phyloP scores from a whole-genome alignment of 495 filamentous ascomycete species.

The Chlorociboria aeruginascens region DNA sequence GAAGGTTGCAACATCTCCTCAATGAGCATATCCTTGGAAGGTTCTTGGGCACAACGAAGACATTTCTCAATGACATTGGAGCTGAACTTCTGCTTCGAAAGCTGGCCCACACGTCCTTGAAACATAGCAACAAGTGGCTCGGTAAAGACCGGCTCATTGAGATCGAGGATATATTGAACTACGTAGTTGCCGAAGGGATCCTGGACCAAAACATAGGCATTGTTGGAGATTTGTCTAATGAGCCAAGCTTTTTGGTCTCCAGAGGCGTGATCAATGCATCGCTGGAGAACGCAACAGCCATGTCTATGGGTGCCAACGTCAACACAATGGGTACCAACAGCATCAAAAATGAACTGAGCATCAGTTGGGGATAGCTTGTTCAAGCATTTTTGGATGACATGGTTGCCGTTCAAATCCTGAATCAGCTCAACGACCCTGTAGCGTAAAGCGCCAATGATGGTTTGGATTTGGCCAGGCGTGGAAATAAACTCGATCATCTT shows the following conservation, averaged over 20 bases:
- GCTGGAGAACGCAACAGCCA: conserved; percentile 94
- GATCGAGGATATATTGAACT: conserved; percentile 93
- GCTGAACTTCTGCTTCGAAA: conserved; percentile 98
- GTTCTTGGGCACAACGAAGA: conserved; percentile 61
- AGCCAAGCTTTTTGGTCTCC: conserved; percentile 79
- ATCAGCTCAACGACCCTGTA: conserved; percentile 81
- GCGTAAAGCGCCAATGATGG: conserved; percentile 68
- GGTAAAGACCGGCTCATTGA: conserved; percentile 71
- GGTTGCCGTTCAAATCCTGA: conserved; percentile 94
- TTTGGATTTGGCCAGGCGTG: conserved; percentile 61
- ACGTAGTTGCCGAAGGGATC: conserved; percentile 99
- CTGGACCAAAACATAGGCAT: conserved; percentile 74
- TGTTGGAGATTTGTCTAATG: conserved; percentile 70
- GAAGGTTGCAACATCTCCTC: conserved; percentile 62
- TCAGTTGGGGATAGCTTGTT: conserved; percentile 76
- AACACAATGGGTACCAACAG: conserved; percentile 75
- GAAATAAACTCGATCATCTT: conserved; percentile 99
- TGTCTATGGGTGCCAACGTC: conserved; percentile 94
- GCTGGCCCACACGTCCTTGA: conserved; percentile 52
- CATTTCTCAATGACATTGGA: conserved; percentile 99
- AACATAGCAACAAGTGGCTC: conserved; percentile 74
- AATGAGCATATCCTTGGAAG: conserved; percentile 67
- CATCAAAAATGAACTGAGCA: conserved; percentile 92
- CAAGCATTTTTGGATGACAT: conserved; percentile 97
- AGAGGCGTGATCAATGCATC: conserved; percentile 94